Percentiles rank a stretch among this genome's conserved stretches.
Conservation (phyloP, 2,329 filamentous ascomycete genomes). For the Fusarium redolens region DNA sequence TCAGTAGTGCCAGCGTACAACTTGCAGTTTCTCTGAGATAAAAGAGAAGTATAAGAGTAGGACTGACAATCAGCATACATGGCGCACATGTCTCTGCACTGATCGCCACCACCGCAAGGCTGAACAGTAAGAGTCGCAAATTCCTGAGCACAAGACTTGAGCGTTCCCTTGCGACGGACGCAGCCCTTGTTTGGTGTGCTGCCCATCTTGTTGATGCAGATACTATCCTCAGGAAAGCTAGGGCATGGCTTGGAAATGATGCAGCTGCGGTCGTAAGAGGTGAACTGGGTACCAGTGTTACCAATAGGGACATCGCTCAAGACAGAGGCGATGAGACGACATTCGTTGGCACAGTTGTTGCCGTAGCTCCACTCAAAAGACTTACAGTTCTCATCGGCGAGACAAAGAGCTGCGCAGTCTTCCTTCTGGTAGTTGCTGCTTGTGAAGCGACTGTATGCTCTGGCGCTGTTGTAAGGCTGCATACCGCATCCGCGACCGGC, state of each 20-base stretch:
- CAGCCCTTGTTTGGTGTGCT: constrained; percentile 2
- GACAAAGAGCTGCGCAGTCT: not conserved
- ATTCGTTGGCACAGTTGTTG: not conserved
- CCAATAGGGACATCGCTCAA: not conserved
- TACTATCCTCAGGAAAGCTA: not conserved
- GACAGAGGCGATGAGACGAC: not conserved
- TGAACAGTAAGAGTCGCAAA: not conserved
- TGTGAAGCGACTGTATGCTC: constrained; percentile 5
- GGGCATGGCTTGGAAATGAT: not conserved
- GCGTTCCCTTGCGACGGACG: not conserved
- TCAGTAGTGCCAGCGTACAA: not conserved
- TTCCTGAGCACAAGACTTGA: constrained; percentile 6
- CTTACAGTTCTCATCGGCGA: constrained; percentile 1
- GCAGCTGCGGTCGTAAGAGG: constrained; percentile 6
- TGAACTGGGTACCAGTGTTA: constrained; percentile 1
- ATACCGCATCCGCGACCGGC: constrained; percentile 4
- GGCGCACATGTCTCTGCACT: constrained; percentile 5
- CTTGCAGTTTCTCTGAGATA: not conserved
- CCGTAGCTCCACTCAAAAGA: constrained; percentile 12
- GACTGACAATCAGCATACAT: constrained; percentile 10
- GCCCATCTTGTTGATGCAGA: constrained; percentile 13
- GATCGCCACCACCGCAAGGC: not conserved
- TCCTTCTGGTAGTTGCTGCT: constrained; percentile 3
- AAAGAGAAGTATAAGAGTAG: not conserved
- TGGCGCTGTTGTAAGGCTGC: constrained; percentile 1